Evolutionary conservation across 768 basidiomycete genomes (phyloP).

Genomic region (Lactarius sanguifluus): DNA sequence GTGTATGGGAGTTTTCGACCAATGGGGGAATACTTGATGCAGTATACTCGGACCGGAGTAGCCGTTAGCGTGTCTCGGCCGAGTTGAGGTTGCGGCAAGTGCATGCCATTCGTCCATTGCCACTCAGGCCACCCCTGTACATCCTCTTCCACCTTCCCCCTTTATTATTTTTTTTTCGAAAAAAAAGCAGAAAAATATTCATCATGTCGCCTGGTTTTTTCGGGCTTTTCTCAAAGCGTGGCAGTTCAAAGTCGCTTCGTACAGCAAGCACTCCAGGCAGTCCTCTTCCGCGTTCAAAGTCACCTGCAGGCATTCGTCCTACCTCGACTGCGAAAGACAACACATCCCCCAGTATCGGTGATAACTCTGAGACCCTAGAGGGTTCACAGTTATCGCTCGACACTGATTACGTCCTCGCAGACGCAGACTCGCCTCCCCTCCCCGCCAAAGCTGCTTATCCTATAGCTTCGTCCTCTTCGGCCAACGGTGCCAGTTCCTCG

Average conservation of each 20-base stretch:
- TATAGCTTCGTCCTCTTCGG: conserved; percentile 25
- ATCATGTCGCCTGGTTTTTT: conserved; percentile 23
- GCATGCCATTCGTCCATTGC: neutral
- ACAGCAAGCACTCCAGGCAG: conserved; percentile 1
- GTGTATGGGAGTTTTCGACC: neutral
- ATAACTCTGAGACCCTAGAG: conserved; percentile 16
- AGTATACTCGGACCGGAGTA: neutral
- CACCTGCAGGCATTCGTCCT: neutral
- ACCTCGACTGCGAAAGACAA: conserved; percentile 10
- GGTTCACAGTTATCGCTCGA: conserved; percentile 25
- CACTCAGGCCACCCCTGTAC: neutral
- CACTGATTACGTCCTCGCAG: conserved; percentile 28
- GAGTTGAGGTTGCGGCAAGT: neutral
- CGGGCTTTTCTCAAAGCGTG: conserved; percentile 26
- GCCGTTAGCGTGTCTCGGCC: conserved; percentile 1
- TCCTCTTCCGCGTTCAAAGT: neutral
- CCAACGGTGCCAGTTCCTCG: conserved; percentile 32
- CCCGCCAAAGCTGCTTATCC: conserved; percentile 9
- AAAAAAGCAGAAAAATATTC: neutral
- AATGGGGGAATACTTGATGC: too few relatives aligned
- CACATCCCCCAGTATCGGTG: conserved; percentile 22
- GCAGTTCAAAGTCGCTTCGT: neutral
- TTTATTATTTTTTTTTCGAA: neutral
- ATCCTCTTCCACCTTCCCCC: neutral
- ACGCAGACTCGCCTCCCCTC: conserved; percentile 22